phyloP scores from a whole-genome alignment of 2,329 filamentous ascomycete species.

The Exophiala sp. region DNA sequence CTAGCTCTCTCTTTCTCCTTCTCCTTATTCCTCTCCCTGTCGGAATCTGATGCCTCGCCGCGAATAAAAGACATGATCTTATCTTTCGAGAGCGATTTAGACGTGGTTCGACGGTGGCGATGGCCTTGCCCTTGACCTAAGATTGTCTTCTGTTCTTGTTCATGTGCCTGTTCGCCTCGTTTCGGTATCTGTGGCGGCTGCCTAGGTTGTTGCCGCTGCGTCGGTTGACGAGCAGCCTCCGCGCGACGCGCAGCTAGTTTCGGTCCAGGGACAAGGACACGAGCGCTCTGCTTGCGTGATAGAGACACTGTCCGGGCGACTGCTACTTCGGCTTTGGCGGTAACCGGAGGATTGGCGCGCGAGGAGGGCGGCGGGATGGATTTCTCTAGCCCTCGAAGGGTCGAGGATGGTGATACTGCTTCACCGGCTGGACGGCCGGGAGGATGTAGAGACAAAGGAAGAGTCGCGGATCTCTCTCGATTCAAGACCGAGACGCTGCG shows the following conservation, averaged over 20 bases:
- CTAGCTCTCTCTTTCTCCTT: constrained; percentile 2
- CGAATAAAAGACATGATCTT: constrained; percentile 19
- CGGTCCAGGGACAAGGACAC: constrained; percentile 18
- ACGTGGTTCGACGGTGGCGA: constrained; percentile 15
- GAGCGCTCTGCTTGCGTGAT: constrained; percentile 24
- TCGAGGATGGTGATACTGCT: background rate
- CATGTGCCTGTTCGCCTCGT: too few relatives aligned
- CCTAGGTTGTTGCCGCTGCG: background rate
- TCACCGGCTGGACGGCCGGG: background rate
- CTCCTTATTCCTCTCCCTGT: constrained; percentile 2
- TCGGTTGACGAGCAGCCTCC: constrained; percentile 6
- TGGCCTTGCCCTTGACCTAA: constrained; percentile 5
- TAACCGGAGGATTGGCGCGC: constrained; percentile 6
- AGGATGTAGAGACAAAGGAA: constrained; percentile 13
- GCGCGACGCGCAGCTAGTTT: constrained; percentile 14
- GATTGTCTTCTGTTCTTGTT: constrained; percentile 4
- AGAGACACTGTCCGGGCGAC: constrained; percentile 27
- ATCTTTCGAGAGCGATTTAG: constrained; percentile 12
- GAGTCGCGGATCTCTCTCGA: constrained; percentile 20
- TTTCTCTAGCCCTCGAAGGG: constrained; percentile 19
- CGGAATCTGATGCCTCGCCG: background rate
- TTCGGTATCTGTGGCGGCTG: too few relatives aligned
- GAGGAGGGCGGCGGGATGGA: constrained; percentile 15
- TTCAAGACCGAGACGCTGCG: background rate
- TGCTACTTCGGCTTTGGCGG: constrained; percentile 19